These are phyloP conservation scores for Macrolepiota albuminosa DNA, from an alignment of 768 basidiomycete species.

Conservation along the genomic window DNA sequence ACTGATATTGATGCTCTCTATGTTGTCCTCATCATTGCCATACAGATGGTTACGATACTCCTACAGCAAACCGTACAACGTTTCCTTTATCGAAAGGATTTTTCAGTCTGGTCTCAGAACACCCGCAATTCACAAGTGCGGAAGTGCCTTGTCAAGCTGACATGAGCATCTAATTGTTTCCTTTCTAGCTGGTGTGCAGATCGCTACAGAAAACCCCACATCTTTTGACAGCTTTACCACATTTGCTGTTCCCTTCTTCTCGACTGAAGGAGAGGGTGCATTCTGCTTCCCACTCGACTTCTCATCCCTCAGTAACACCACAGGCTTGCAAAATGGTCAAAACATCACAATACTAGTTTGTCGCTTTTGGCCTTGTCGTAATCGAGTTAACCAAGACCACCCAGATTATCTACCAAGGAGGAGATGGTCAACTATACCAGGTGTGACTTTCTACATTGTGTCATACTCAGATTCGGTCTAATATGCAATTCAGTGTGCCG, in stretches of 20 bases:
- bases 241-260: slow-evolving; percentile 44
- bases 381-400: not conserved
- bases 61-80: slow-evolving; percentile 50
- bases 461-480: not conserved
- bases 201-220: slow-evolving; percentile 54
- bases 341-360: slow-evolving; percentile 67
- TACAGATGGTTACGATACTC: slow-evolving; percentile 58
- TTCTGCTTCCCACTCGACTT: slow-evolving; percentile 71
- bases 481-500: slow-evolving; percentile 56
- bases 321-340: slow-evolving; percentile 53
- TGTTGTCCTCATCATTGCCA: not conserved
- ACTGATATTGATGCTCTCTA: slow-evolving; percentile 7
- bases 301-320: slow-evolving; percentile 34
- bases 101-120: slow-evolving; percentile 61
- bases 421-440: slow-evolving; percentile 71
- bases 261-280: slow-evolving; percentile 49
- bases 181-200: slow-evolving; percentile 42
- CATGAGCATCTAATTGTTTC: not conserved
- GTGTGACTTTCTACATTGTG: slow-evolving; percentile 23
- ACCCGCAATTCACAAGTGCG: slow-evolving; percentile 57
- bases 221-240: slow-evolving; percentile 49
- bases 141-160: slow-evolving; percentile 8
- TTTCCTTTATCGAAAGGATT: slow-evolving; percentile 68
- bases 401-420: slow-evolving; percentile 57
- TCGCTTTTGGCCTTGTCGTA: not conserved